phyloP scores from a whole-genome alignment of 352 stramenopile species.

The Pseudoperonospora humuli region DNA sequence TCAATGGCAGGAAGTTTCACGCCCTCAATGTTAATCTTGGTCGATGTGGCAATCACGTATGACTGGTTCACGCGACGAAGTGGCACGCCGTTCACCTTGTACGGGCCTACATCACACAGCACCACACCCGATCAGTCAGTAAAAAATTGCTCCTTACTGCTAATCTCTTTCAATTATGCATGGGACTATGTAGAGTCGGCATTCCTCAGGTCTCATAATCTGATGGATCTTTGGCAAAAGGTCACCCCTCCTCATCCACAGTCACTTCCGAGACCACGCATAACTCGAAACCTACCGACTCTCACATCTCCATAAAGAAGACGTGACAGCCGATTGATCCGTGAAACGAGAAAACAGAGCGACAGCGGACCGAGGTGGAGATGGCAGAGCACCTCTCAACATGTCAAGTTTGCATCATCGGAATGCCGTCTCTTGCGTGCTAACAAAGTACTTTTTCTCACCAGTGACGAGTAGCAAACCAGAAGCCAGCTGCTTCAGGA shows the following conservation, averaged over 20 bases:
- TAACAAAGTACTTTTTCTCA: conserved; percentile 21
- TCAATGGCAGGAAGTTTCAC: conserved; percentile 91
- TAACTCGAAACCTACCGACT: not conserved
- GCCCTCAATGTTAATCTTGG: conserved; percentile 92
- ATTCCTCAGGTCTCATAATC: conserved; percentile 90
- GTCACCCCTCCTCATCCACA: conserved; percentile 4
- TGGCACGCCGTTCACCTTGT: conserved; percentile 98
- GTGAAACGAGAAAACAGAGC: not conserved
- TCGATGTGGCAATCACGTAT: conserved; percentile 98
- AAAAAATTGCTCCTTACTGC: not conserved
- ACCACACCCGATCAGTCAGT: not conserved
- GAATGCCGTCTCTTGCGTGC: conserved; percentile 18
- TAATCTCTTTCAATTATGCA: not conserved
- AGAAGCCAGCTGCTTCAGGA: conserved; percentile 95
- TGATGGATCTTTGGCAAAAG: conserved; percentile 50
- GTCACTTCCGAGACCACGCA: not conserved
- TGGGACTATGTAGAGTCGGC: not conserved
- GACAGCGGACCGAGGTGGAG: conserved; percentile 3
- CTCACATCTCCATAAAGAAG: not conserved
- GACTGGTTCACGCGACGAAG: conserved; percentile 97
- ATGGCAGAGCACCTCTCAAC: conserved; percentile 33
- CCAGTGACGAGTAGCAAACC: conserved; percentile 94
- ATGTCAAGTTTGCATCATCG: conserved; percentile 70
- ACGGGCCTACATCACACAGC: conserved; percentile 80
- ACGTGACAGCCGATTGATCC: not conserved